Base-by-base conservation (phyloP, 2,329 filamentous ascomycete species). In the Akanthomyces lecanii region DNA sequence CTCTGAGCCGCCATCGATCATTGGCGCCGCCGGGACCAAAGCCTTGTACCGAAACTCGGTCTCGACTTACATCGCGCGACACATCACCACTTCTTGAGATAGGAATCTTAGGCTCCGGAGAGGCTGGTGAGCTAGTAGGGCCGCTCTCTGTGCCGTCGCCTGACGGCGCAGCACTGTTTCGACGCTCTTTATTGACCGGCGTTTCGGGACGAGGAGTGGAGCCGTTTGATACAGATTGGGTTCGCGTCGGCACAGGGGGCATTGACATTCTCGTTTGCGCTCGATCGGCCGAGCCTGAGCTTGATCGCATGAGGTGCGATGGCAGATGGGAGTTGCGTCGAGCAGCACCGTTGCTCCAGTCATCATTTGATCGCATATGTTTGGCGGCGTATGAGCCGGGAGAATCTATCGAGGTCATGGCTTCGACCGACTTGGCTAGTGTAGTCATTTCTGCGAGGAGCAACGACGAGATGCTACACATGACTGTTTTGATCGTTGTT, bases 401-500 rank as follows among this genome's bases (percentile, higher is more conserved):
- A 0, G 91, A 93, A 66, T 94, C 90, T 64, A 97, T 87, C 4
- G 85, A 87, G 4, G 88, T 87, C 77, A 90, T 83, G 30, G 79
- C 88, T 73, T 92, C 89, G 63, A 91, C 85, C 0, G 85, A 89
- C 69, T 85, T 91, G 63, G 89, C 89, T 64, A 91, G 80, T 1
- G 85, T 86, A 36, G 88, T 89, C 82, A 94, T 86, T 75, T 92
- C 90, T 23, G 89, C 89, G 25, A 94, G 79, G 53, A 94, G 75
- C 59, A 90, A 72, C 14, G 89, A 89, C 4, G 89, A 91, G 62
- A 93, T 84, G 72, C 92, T 88, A 71, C 89, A 92, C 84, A 94
- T 88, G 70, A 90, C 82, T 0, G 89, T 90, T 76, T 90, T 91
- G 73, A 93, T 87, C 1, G 92, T 95, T 2, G 92, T 95, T 55